Conservation (phyloP, 768 basidiomycete species). For the Panus rudis region DNA sequence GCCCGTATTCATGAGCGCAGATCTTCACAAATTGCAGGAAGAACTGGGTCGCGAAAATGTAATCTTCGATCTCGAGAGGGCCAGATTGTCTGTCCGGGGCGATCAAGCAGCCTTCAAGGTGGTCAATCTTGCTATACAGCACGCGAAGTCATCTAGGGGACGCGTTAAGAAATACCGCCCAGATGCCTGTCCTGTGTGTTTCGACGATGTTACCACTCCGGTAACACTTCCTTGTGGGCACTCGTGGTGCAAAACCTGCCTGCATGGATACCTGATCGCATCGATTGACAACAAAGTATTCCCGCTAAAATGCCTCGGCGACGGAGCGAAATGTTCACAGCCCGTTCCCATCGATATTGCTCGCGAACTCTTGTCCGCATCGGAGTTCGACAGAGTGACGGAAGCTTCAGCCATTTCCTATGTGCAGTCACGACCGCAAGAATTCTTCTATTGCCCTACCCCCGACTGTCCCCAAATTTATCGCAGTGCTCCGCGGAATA, state of each 20-base stretch:
- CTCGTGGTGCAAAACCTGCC: slow-evolving; percentile 57
- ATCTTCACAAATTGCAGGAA: slow-evolving; percentile 38
- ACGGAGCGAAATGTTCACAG: slow-evolving; percentile 49
- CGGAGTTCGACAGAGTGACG: slow-evolving; percentile 48
- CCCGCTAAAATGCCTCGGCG: slow-evolving; percentile 68
- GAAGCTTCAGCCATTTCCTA: slow-evolving; percentile 56
- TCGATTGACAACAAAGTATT: slow-evolving; percentile 53
- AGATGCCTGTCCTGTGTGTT: slow-evolving; percentile 61
- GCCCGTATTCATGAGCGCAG: slow-evolving; percentile 38
- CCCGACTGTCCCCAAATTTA: slow-evolving; percentile 76
- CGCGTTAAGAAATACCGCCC: slow-evolving; percentile 9
- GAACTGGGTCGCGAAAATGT: slow-evolving; percentile 55
- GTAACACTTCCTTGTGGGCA: slow-evolving; percentile 59
- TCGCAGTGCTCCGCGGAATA: slow-evolving; percentile 42
- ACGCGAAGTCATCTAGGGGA: slow-evolving; percentile 22
- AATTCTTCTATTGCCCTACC: slow-evolving; percentile 72
- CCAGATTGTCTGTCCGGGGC: slow-evolving; percentile 49
- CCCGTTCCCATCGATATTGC: slow-evolving; percentile 50
- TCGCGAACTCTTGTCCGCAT: slow-evolving; percentile 39
- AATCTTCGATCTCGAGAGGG: slow-evolving; percentile 36
- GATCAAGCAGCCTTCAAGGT: slow-evolving; percentile 36
- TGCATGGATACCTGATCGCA: slow-evolving; percentile 50
- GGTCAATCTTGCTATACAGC: slow-evolving; percentile 35
- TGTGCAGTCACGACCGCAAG: slow-evolving; percentile 49
- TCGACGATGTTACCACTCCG: slow-evolving; percentile 46